These are phyloP conservation scores for Aureobasidium subglaciale DNA, from an alignment of 2,329 filamentous ascomycete species.

Conservation along the genomic window DNA sequence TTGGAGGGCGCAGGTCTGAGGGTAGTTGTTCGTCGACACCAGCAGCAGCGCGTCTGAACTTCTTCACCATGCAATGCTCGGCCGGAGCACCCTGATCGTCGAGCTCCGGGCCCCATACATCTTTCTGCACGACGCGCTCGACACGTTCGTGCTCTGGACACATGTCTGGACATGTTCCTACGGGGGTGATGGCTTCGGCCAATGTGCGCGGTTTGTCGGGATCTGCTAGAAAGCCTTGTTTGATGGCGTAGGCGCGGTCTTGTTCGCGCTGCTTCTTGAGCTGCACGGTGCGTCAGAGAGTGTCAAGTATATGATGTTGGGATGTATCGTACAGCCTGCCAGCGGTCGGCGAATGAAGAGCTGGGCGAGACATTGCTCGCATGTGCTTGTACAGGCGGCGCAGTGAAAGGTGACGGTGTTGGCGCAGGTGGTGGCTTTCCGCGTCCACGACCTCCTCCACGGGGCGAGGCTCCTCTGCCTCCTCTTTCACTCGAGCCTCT, in stretches of 20 bases:
- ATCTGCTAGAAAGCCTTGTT: constrained; percentile 48
- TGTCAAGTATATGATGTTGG: neutral
- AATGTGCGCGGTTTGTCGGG: constrained; percentile 54
- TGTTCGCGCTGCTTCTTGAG: constrained; percentile 44
- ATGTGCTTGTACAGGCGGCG: neutral
- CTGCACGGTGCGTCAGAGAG: constrained; percentile 22
- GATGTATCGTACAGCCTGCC: constrained; percentile 9
- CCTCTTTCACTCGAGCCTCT: constrained; percentile 1
- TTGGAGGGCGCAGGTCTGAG: constrained; percentile 55
- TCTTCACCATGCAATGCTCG: constrained; percentile 55
- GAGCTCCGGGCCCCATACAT: constrained; percentile 52
- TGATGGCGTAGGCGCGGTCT: constrained; percentile 46
- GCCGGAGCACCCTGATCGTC: constrained; percentile 31
- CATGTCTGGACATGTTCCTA: constrained; percentile 57
- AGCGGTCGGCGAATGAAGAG: constrained; percentile 13
- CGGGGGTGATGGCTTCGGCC: constrained; percentile 53
- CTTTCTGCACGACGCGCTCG: constrained; percentile 54
- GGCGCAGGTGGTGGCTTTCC: constrained; percentile 6
- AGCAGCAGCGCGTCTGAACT: constrained; percentile 55
- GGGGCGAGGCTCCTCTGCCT: neutral
- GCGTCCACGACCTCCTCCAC: constrained; percentile 2
- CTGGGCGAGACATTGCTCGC: neutral
- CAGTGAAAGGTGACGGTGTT: constrained; percentile 8
- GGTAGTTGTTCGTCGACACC: constrained; percentile 57
- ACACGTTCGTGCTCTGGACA: constrained; percentile 58